Percentiles rank a stretch among this genome's conserved stretches.
Conservation (phyloP, 176 grass and related monocot species). For the Phyllostachys edulis region DNA sequence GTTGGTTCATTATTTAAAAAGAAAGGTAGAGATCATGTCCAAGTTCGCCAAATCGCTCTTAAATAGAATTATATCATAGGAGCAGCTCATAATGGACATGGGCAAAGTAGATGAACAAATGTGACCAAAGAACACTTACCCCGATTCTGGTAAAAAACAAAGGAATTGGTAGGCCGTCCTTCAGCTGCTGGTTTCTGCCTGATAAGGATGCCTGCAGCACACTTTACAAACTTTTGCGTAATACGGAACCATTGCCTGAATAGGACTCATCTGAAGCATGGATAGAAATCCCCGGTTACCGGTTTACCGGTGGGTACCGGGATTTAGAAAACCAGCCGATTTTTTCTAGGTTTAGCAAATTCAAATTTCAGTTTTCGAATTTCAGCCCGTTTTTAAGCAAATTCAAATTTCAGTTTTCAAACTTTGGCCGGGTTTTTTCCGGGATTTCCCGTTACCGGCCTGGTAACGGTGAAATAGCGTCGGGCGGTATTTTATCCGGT, state of each 20-base stretch:
- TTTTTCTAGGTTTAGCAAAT: too few species aligned
- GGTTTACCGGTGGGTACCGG: too few species aligned
- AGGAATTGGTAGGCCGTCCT: not conserved
- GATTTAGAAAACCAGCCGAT: too few species aligned
- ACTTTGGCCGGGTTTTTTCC: too few species aligned
- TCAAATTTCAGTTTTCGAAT: too few species aligned
- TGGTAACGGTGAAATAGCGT: too few species aligned
- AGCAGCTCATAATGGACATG: not conserved
- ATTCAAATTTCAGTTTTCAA: too few species aligned
- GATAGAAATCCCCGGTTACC: too few species aligned
- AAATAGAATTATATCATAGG: not conserved
- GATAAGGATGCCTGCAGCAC: not conserved
- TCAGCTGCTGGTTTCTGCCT: not conserved
- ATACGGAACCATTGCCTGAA: not conserved
- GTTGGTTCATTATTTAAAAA: not conserved
- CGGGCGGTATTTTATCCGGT: too few species aligned
- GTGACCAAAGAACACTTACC: not conserved
- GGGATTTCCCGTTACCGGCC: too few species aligned
- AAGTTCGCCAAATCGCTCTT: not conserved
- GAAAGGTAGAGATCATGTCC: not conserved
- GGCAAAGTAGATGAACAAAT: constrained; percentile 13
- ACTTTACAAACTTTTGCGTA: not conserved
- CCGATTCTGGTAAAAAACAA: not conserved
- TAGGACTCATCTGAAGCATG: not conserved
- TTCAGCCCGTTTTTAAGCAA: too few species aligned